Conservation (phyloP, 176 grass and related monocot genomes). For the Oryza rufipogon region DNA sequence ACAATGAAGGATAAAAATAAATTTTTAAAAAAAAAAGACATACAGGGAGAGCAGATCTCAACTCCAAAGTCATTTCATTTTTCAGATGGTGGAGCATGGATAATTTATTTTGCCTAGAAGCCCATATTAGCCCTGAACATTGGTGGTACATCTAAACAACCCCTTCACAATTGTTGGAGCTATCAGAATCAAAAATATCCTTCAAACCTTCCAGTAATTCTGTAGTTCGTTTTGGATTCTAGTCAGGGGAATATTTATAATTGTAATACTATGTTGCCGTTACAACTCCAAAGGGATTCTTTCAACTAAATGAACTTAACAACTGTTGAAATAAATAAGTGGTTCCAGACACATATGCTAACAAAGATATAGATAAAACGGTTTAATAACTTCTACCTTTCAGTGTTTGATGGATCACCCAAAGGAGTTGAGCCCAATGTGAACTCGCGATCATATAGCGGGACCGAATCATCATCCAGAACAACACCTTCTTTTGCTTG, state of each 20-base stretch:
- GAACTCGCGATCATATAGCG: slow-evolving; percentile 84
- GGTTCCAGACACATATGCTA: background rate
- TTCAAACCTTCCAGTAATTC: background rate
- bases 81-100: background rate
- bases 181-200: background rate
- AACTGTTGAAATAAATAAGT: background rate
- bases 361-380: background rate
- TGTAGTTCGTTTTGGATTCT: background rate
- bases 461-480: slow-evolving; percentile 63
- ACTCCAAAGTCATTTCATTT: background rate
- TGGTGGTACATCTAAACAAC: background rate
- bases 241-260: background rate
- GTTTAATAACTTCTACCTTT: slow-evolving; percentile 65
- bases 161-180: background rate
- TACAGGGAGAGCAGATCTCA: background rate
- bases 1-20: background rate
- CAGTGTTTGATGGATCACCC: slow-evolving; percentile 68
- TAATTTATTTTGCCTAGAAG: background rate
- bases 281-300: background rate
- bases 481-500: slow-evolving; percentile 67
- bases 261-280: background rate
- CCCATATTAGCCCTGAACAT: background rate
- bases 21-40: background rate
- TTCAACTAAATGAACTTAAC: background rate
- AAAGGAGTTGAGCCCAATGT: slow-evolving; percentile 70